phyloP scores from a whole-genome alignment of 768 basidiomycete species.

The Termitomyces heimii region DNA sequence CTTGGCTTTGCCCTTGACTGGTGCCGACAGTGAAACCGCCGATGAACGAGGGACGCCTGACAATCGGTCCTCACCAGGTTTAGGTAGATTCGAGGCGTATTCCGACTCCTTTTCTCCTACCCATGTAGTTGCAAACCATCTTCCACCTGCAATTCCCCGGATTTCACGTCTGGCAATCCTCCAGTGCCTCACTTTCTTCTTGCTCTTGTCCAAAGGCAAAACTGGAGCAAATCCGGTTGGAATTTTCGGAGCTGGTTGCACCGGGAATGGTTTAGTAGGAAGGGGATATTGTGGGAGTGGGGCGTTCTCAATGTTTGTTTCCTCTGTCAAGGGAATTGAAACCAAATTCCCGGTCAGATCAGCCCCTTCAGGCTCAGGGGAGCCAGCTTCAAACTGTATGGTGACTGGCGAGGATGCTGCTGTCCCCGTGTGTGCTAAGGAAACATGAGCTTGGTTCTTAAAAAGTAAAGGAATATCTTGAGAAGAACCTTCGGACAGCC shows the following conservation, averaged over 20 bases:
- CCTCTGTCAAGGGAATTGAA: slow-evolving; percentile 28
- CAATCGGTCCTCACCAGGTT: slow-evolving; percentile 26
- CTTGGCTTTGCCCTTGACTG: slow-evolving; percentile 37
- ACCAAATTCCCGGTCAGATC: slow-evolving; percentile 22
- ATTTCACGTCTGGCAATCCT: slow-evolving; percentile 71
- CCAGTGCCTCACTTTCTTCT: slow-evolving; percentile 65
- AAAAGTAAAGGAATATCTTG: not conserved
- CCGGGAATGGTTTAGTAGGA: slow-evolving; percentile 78
- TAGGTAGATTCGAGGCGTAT: slow-evolving; percentile 31
- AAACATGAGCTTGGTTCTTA: not conserved
- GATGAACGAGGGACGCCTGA: slow-evolving; percentile 30
- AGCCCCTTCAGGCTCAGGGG: slow-evolving; percentile 44
- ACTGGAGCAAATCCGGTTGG: slow-evolving; percentile 63
- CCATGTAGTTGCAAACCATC: slow-evolving; percentile 79
- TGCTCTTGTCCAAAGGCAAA: slow-evolving; percentile 59
- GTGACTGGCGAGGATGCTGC: slow-evolving; percentile 68
- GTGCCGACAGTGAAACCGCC: slow-evolving; percentile 39
- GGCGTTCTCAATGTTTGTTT: slow-evolving; percentile 48
- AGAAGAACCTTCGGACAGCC: slow-evolving; percentile 58
- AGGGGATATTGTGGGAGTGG: slow-evolving; percentile 73
- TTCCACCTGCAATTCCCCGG: slow-evolving; percentile 75
- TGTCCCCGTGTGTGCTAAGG: slow-evolving; percentile 55
- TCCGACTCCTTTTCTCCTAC: slow-evolving; percentile 81
- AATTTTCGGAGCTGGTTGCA: slow-evolving; percentile 76
- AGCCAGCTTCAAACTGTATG: slow-evolving; percentile 37